These are phyloP conservation scores for Beauveria sp. DNA, from an alignment of 2,329 filamentous ascomycete species.

Conservation along the genomic window DNA sequence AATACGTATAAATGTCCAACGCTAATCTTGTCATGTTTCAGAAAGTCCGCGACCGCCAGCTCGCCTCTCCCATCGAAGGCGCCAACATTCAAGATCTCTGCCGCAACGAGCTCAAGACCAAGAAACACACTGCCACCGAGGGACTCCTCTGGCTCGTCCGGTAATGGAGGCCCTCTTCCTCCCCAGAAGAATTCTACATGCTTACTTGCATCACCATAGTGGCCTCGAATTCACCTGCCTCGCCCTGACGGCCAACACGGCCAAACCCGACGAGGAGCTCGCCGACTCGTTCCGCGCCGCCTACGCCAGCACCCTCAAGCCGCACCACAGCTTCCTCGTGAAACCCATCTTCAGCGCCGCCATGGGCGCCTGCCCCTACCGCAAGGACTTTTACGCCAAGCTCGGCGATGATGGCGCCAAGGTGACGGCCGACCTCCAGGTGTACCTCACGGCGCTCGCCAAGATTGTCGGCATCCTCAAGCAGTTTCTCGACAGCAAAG, in stretches of 20 bases:
- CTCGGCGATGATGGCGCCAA: slow-evolving; percentile 60
- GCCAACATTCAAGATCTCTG: slow-evolving; percentile 78
- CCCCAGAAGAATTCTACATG: too few relatives aligned
- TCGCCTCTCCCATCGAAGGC: slow-evolving; percentile 71
- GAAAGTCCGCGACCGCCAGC: slow-evolving; percentile 84
- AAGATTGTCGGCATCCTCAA: slow-evolving; percentile 70
- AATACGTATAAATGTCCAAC: background rate
- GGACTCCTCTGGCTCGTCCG: slow-evolving; percentile 86
- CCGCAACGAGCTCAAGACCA: slow-evolving; percentile 78
- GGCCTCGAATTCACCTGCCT: slow-evolving; percentile 90
- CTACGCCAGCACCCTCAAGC: slow-evolving; percentile 83
- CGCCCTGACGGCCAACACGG: slow-evolving; percentile 70
- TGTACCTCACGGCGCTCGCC: slow-evolving; percentile 72
- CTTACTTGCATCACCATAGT: slow-evolving; percentile 34
- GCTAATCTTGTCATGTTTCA: slow-evolving; percentile 26
- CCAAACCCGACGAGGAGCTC: slow-evolving; percentile 65
- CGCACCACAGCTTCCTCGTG: slow-evolving; percentile 79
- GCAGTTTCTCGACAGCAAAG: slow-evolving; percentile 47
- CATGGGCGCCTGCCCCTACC: slow-evolving; percentile 89
- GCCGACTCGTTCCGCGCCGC: slow-evolving; percentile 77
- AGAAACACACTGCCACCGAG: slow-evolving; percentile 83
- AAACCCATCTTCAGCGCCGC: slow-evolving; percentile 90
- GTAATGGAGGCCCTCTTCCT: too few relatives aligned
- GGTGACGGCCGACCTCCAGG: slow-evolving; percentile 55
- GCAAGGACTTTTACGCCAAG: slow-evolving; percentile 88